Conservation (phyloP, 2,329 filamentous ascomycete genomes). For the Alternaria sp. region DNA sequence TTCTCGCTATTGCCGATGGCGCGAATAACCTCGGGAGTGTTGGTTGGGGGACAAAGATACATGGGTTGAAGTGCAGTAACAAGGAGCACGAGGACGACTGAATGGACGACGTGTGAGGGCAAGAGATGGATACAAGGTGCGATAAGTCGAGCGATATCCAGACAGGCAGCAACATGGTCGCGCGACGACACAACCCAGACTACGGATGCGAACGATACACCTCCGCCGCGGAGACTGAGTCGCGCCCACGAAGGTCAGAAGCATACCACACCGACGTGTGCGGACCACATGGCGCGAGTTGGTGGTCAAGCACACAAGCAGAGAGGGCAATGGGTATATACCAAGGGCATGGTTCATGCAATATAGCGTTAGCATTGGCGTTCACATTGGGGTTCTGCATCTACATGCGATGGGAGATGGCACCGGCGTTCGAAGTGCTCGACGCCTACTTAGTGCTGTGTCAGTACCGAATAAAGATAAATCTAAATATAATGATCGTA, state of each 20-base stretch:
- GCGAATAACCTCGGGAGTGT: constrained; percentile 42
- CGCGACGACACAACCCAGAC: background rate
- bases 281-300: background rate
- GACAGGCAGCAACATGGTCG: background rate
- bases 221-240: background rate
- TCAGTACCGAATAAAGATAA: background rate
- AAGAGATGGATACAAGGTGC: background rate
- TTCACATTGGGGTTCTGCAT: background rate
- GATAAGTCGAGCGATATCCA: background rate
- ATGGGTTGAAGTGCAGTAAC: constrained; percentile 36
- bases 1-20: constrained; percentile 35
- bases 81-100: constrained; percentile 14
- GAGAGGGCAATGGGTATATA: background rate
- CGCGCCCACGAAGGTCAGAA: background rate
- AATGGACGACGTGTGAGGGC: background rate
- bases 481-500: background rate
- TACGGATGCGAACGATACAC: background rate
- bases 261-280: background rate
- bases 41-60: constrained; percentile 38
- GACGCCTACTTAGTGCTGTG: constrained; percentile 6
- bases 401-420: background rate
- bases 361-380: background rate
- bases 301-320: background rate
- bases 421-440: constrained; percentile 29
- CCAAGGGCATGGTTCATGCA: background rate